Conservation (phyloP, 1,284 basidiomycete genomes). For the Afroboletus lepidellus region DNA sequence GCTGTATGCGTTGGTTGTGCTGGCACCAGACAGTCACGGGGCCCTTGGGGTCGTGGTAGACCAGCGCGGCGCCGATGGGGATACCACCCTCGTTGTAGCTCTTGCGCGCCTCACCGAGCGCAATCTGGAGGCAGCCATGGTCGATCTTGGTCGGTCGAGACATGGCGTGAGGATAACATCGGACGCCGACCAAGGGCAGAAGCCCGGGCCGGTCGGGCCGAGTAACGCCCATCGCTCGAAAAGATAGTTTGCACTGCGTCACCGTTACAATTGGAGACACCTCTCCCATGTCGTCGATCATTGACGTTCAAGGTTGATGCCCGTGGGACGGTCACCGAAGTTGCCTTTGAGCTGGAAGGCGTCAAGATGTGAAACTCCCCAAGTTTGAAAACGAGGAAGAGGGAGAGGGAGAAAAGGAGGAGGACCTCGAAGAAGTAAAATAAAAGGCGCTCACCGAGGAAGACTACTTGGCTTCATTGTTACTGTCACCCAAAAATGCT, state of each 20-base stretch:
- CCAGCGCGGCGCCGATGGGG: constrained; percentile 55
- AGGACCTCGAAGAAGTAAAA: constrained; percentile 58
- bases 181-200: no score
- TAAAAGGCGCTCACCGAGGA: constrained; percentile 68
- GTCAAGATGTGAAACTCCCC: constrained; percentile 59
- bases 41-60: constrained; percentile 32
- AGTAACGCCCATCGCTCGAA: no score
- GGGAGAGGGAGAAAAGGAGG: constrained; percentile 57
- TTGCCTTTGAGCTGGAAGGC: constrained; percentile 88
- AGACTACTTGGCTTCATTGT: constrained; percentile 54
- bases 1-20: constrained; percentile 56
- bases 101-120: constrained; percentile 44
- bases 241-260: no score
- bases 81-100: constrained; percentile 51
- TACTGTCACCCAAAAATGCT: constrained; percentile 49
- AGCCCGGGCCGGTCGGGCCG: no score
- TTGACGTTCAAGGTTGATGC: constrained; percentile 71
- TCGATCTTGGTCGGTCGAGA: no score
- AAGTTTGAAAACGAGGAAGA: constrained; percentile 44
- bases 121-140: no score
- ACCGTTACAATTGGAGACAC: no score
- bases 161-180: no score
- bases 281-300: constrained; percentile 74
- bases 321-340: constrained; percentile 45
- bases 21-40: constrained; percentile 41